A percentile compares a stretch with the other conserved stretches of the same genome.
Evolutionary conservation across 495 filamentous ascomycete species (phyloP).

Genomic region (Penicillium manginii): DNA sequence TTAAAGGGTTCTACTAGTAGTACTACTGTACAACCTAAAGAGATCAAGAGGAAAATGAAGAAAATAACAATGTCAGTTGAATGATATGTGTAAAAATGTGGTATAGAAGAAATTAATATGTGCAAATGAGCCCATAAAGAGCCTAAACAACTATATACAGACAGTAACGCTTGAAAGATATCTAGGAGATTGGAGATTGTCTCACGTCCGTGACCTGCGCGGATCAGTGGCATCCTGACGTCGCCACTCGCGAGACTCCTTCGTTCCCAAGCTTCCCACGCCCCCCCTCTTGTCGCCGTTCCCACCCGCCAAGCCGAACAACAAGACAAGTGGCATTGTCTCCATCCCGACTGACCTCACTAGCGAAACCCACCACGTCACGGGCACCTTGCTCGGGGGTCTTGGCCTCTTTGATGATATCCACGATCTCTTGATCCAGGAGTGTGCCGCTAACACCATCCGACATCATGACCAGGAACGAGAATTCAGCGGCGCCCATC

Average conservation of each 20-base stretch:
- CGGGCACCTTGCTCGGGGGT: conserved; percentile 85
- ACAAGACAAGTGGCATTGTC: conserved; percentile 98
- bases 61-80: no score
- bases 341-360: conserved; percentile 77
- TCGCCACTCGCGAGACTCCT: conserved; percentile 85
- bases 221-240: conserved; percentile 84
- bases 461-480: conserved; percentile 83
- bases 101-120: not conserved
- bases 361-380: conserved; percentile 82
- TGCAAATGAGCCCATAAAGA: not conserved
- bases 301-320: conserved; percentile 91
- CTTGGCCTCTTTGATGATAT: conserved; percentile 88
- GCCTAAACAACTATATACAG: conserved; percentile 19
- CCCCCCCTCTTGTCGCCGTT: conserved; percentile 85
- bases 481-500: conserved; percentile 77
- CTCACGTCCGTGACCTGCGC: conserved; percentile 65
- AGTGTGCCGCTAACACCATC: conserved; percentile 86
- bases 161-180: conserved; percentile 7
- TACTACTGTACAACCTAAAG: no score
- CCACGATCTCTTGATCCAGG: conserved; percentile 90
- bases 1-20: not conserved
- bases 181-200: not conserved
- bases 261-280: conserved; percentile 84
- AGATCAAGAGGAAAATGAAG: not conserved
- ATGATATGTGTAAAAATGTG: not conserved